These are phyloP conservation scores for Friedmanniomyces endolithicus DNA, from an alignment of 495 filamentous ascomycete genomes.

Conservation along the genomic window DNA sequence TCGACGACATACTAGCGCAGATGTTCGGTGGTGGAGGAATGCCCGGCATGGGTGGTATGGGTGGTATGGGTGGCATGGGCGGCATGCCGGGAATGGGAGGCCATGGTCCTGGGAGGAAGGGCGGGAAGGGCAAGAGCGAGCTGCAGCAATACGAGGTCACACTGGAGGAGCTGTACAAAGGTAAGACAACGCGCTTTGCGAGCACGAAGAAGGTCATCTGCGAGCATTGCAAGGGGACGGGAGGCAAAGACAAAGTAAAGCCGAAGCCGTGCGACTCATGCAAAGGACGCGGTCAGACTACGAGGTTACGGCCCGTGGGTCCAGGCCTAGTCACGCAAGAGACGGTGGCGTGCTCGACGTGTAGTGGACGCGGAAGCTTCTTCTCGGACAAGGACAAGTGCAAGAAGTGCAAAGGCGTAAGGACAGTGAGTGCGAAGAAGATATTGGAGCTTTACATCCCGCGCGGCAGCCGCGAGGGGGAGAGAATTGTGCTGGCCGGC, in stretches of 20 bases:
- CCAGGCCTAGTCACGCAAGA: conserved; percentile 70
- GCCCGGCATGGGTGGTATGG: conserved; percentile 55
- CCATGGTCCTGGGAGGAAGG: conserved; percentile 36
- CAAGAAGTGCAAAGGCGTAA: conserved; percentile 93
- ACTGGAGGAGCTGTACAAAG: conserved; percentile 92
- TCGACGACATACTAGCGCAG: conserved; percentile 81
- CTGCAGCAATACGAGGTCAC: conserved; percentile 82
- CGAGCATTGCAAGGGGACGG: conserved; percentile 70
- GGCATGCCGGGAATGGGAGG: conserved; percentile 43
- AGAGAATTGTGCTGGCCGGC: conserved; percentile 78
- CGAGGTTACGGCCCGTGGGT: conserved; percentile 63
- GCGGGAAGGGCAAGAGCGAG: conserved; percentile 57
- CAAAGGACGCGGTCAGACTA: conserved; percentile 56
- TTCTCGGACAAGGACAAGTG: conserved; percentile 93
- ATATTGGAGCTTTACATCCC: conserved; percentile 93
- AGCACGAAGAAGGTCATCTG: conserved; percentile 90
- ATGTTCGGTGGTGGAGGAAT: conserved; percentile 74
- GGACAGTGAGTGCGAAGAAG: conserved; percentile 72
- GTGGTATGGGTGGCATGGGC: conserved; percentile 50
- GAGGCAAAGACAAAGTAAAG: conserved; percentile 85
- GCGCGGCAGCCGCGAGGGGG: conserved; percentile 73
- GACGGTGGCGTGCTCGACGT: conserved; percentile 59
- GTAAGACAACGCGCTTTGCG: conserved; percentile 91
- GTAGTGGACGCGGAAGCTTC: conserved; percentile 66
- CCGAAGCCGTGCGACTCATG: conserved; percentile 74